phyloP scores from a whole-genome alignment of 2,329 filamentous ascomycete species.

The Fonsecaea monophora region DNA sequence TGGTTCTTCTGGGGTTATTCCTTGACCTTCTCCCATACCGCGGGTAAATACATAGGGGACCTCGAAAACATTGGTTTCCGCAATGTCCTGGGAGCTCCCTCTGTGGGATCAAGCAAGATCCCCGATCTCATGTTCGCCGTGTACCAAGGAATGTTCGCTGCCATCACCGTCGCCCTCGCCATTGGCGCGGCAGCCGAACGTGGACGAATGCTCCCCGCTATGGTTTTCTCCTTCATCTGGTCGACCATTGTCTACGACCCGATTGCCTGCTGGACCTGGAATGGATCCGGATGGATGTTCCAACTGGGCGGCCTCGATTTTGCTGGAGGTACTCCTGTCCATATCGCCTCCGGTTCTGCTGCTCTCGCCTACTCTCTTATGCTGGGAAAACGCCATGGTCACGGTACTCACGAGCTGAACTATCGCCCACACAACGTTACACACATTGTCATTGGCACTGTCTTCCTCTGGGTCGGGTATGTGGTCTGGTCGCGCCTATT shows the following conservation, averaged over 20 bases:
- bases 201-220: conserved; percentile 84
- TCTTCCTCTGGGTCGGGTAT: conserved; percentile 86
- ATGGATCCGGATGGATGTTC: conserved; percentile 78
- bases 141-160: conserved; percentile 80
- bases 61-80: conserved; percentile 80
- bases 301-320: conserved; percentile 84
- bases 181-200: conserved; percentile 86
- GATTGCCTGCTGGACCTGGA: conserved; percentile 96
- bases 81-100: conserved; percentile 75
- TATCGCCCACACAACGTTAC: conserved; percentile 86
- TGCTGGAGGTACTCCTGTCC: conserved; percentile 87
- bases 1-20: conserved; percentile 98
- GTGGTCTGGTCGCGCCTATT: conserved; percentile 4
- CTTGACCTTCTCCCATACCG: conserved; percentile 78
- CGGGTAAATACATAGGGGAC: conserved; percentile 77
- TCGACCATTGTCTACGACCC: conserved; percentile 88
- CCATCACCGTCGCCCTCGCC: conserved; percentile 74
- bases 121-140: conserved; percentile 85
- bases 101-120: conserved; percentile 73
- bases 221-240: conserved; percentile 95
- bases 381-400: conserved; percentile 78
- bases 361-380: conserved; percentile 90
- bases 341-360: conserved; percentile 69
- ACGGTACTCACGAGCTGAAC: conserved; percentile 80
- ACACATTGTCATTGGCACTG: conserved; percentile 88